Conservation (phyloP, 2,329 filamentous ascomycete genomes). For the Beauveria sp. region DNA sequence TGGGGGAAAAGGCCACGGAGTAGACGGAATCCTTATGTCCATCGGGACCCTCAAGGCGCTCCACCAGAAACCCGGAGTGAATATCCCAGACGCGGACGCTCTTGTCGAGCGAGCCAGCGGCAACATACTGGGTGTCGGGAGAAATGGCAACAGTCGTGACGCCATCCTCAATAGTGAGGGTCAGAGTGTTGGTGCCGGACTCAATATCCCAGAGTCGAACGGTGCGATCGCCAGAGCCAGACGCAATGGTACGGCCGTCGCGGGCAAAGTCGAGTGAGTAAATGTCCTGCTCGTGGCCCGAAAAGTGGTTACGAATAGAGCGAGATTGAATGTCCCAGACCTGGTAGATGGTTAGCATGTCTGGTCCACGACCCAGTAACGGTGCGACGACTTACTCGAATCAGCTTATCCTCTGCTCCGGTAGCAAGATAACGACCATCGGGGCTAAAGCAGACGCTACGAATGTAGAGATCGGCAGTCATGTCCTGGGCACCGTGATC, state of each 20-base stretch:
- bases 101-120: slow-evolving; percentile 92
- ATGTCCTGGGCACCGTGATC: slow-evolving; percentile 75
- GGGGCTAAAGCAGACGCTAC: slow-evolving; percentile 97
- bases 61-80: slow-evolving; percentile 73
- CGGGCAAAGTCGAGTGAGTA: slow-evolving; percentile 93
- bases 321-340: slow-evolving; percentile 89
- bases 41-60: slow-evolving; percentile 84
- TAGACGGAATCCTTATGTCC: slow-evolving; percentile 98
- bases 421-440: slow-evolving; percentile 91
- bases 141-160: slow-evolving; percentile 97
- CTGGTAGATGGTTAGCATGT: slow-evolving; percentile 33
- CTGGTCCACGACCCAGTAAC: neutral
- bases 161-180: slow-evolving; percentile 88
- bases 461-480: slow-evolving; percentile 88
- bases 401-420: slow-evolving; percentile 94
- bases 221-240: slow-evolving; percentile 87
- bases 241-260: slow-evolving; percentile 89
- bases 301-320: slow-evolving; percentile 84
- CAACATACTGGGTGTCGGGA: slow-evolving; percentile 87
- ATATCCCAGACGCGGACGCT: slow-evolving; percentile 97
- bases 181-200: slow-evolving; percentile 71
- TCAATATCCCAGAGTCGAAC: slow-evolving; percentile 96
- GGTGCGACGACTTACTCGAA: slow-evolving; percentile 59
- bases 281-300: slow-evolving; percentile 97
- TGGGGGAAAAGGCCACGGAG: slow-evolving; percentile 90